Evolutionary conservation across 108 stramenopile genomes (phyloP).

Genomic region (Cyclostephanos invisitatus): DNA sequence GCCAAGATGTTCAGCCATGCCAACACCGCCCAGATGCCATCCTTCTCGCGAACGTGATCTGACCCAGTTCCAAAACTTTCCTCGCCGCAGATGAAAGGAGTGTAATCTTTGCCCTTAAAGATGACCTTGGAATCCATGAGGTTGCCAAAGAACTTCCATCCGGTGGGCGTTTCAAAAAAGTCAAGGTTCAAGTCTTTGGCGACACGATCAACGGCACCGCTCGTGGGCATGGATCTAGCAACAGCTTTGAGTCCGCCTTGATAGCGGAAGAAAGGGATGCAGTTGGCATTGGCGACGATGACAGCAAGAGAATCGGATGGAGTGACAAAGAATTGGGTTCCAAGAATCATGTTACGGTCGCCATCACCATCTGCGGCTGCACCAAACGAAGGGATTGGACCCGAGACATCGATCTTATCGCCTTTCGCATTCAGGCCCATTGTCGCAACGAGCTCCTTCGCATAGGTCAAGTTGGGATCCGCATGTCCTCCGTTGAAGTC

Average conservation of each 20-base stretch:
- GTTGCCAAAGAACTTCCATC: slow-evolving; percentile 99
- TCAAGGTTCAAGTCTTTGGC: slow-evolving; percentile 91
- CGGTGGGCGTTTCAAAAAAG: slow-evolving; percentile 98
- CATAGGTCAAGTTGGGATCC: slow-evolving; percentile 99
- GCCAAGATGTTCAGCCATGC: slow-evolving; percentile 98
- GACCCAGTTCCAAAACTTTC: slow-evolving; percentile 99
- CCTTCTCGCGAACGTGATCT: slow-evolving; percentile 99
- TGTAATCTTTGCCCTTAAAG: slow-evolving; percentile 90
- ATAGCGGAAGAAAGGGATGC: slow-evolving; percentile 94
- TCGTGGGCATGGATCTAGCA: slow-evolving; percentile 99
- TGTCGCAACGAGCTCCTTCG: slow-evolving; percentile 90
- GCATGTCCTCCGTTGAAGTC: slow-evolving; percentile 99
- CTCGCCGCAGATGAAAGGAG: slow-evolving; percentile 99
- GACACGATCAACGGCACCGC: slow-evolving; percentile 97
- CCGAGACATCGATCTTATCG: slow-evolving; percentile 69
- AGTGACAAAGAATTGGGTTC: slow-evolving; percentile 98
- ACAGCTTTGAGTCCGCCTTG: slow-evolving; percentile 98
- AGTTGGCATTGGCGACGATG: slow-evolving; percentile 95
- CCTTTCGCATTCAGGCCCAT: slow-evolving; percentile 94
- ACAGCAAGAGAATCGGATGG: slow-evolving; percentile 99
- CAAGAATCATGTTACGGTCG: slow-evolving; percentile 99
- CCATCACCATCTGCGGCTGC: slow-evolving; percentile 99
- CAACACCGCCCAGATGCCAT: slow-evolving; percentile 99
- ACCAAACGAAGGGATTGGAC: slow-evolving; percentile 92
- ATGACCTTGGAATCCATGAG: slow-evolving; percentile 97